Evolutionary conservation across 495 filamentous ascomycete genomes (phyloP), one percentile per base, ranked within the genome.

Genomic region (Rostrohypoxylon terebratum): DNA sequence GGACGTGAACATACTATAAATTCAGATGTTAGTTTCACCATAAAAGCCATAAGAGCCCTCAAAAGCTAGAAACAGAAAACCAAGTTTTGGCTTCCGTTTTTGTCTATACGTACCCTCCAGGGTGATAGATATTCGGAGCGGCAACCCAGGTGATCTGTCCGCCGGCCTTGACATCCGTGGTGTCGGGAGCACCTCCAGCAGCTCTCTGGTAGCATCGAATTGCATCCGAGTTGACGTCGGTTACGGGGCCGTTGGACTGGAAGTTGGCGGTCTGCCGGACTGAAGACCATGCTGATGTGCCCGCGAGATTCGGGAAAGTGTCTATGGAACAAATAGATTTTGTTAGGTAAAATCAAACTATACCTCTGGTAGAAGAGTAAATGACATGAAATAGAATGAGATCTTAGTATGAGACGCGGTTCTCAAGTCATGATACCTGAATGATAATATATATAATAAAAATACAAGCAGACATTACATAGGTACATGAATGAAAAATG

Each of bases 161-260:
- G 5, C 85, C 85, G 21, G 85, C 85, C 9, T 78, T 78, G n/a
- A 86, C 83, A 61, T 73, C 78, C 45, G 79, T 77, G 45, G 77
- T 82, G 4, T 80, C 75, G 0, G 79, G 75, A 16, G 79, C 80
- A 45, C 71, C 75, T 61, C 83, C 84, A 7, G 82, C 59, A 3
- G 71, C 76, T 13, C 79, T 80, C 76, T 87, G 77, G 77, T 87
- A 87, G 81, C 84, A 87, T 0, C 82, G 81, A 67, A 87, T 84
- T 14, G 80, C 80, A 1, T 79, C 75, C 14, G 79, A 83, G 36
- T 75, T 79, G 72, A 86, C 83, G 71, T 86, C 80, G 9, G 83
- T 84, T 34, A 86, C 84, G 28, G 84, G 84, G 3, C 83, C 83
- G 68, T 86, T 86, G 77, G 78, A 81, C 71, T 87, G 81, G 80